Conservation (phyloP, 2,329 filamentous ascomycete species). For the Venturiaceae sp. region DNA sequence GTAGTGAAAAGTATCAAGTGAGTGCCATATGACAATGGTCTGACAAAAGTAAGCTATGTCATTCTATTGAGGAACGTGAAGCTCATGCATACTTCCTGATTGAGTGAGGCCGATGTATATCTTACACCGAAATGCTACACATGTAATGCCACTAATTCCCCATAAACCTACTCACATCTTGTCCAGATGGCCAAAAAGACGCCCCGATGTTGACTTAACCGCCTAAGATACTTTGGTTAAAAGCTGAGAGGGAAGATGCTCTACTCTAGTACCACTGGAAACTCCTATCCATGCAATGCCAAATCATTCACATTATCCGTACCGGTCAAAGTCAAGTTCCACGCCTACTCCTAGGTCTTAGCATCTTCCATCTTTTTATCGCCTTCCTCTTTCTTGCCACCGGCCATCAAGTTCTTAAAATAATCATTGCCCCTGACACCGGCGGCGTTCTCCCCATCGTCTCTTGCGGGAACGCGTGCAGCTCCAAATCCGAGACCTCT, state of each 20-base stretch:
- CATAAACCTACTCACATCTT: neutral
- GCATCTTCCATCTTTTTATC: neutral
- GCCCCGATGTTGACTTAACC: neutral
- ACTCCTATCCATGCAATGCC: neutral
- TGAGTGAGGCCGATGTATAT: neutral
- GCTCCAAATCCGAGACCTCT: neutral
- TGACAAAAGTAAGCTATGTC: no score
- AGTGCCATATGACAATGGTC: no score
- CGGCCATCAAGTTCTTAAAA: constrained; percentile 6
- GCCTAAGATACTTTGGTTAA: no score
- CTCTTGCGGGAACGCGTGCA: neutral
- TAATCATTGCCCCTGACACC: constrained; percentile 8
- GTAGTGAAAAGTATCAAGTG: no score
- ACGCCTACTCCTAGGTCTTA: neutral
- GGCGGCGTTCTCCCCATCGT: constrained; percentile 1
- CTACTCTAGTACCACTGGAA: neutral
- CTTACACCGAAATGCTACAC: neutral
- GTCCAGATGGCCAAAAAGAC: neutral
- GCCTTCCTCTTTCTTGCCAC: neutral
- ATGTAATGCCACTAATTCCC: neutral
- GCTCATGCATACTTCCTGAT: neutral
- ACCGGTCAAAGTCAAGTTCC: neutral
- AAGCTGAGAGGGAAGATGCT: neutral
- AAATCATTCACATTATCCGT: neutral
- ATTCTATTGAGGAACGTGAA: neutral